Evolutionary conservation across 2,329 filamentous ascomycete genomes (phyloP).

Genomic region (Aspergillus sp.): DNA sequence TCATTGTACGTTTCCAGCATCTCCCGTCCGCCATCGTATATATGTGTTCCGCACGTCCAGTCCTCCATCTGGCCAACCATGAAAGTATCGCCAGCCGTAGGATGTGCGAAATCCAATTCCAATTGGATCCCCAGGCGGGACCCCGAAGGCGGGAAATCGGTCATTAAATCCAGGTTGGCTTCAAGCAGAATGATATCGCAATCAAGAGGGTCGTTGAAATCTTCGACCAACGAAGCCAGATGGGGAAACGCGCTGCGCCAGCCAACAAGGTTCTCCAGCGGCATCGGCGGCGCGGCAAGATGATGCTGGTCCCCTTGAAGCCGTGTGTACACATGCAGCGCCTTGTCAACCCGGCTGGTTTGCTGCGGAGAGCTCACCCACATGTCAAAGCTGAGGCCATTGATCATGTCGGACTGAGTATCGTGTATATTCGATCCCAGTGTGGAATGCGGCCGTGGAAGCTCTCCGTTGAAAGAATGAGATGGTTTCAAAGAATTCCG

Average conservation of each 20-base stretch:
- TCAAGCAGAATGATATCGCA: conserved; percentile 38
- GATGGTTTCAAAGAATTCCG: conserved; percentile 23
- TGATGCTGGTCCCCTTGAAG: conserved; percentile 31
- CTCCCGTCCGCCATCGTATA: conserved; percentile 30
- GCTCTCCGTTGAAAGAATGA: conserved; percentile 24
- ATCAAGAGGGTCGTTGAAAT: conserved; percentile 22
- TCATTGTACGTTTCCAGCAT: conserved; percentile 24
- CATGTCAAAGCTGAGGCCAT: conserved; percentile 37
- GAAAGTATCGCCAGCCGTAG: conserved; percentile 21
- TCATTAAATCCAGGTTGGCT: conserved; percentile 34
- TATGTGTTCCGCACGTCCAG: conserved; percentile 35
- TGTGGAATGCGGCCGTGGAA: conserved; percentile 25
- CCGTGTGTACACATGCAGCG: conserved; percentile 37
- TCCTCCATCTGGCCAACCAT: conserved; percentile 29
- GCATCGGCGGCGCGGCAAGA: conserved; percentile 24
- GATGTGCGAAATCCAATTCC: conserved; percentile 32
- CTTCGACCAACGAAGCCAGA: conserved; percentile 26
- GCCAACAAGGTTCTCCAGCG: conserved; percentile 29
- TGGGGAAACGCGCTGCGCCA: conserved; percentile 36
- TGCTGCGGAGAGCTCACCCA: conserved; percentile 34
- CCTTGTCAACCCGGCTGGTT: conserved; percentile 27
- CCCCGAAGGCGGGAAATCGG: conserved; percentile 32
- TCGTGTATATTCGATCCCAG: conserved; percentile 26
- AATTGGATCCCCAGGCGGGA: conserved; percentile 36
- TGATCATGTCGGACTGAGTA: conserved; percentile 18